Conservation (phyloP, 2,329 filamentous ascomycete species). For the Phoma sp. region DNA sequence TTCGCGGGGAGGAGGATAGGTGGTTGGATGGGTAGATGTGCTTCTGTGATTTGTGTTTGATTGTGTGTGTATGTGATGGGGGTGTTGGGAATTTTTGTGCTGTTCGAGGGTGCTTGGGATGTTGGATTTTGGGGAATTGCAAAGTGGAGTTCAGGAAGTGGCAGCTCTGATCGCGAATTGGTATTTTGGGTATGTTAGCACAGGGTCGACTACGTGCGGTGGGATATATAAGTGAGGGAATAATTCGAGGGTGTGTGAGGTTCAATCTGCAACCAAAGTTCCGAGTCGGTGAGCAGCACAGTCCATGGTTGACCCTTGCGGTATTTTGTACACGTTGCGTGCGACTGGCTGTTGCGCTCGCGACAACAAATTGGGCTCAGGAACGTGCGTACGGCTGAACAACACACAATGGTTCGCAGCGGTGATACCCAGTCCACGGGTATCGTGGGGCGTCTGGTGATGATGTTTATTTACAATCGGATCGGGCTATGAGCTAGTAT, state of each 20-base stretch:
- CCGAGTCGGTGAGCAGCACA: slow-evolving; percentile 11
- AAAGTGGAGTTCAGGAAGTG: no score
- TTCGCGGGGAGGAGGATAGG: not conserved
- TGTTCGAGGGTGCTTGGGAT: not conserved
- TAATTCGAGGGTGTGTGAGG: not conserved
- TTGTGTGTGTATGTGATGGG: no score
- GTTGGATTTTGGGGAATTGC: no score
- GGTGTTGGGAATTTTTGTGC: not conserved
- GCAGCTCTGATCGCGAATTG: no score
- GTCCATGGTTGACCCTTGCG: slow-evolving; percentile 18
- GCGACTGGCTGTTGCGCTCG: slow-evolving; percentile 2
- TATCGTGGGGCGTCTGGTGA: not conserved
- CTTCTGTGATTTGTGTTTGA: no score
- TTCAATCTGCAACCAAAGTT: slow-evolving; percentile 2
- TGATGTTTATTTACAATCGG: not conserved
- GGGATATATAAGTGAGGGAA: not conserved
- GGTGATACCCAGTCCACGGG: not conserved
- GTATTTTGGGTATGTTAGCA: not conserved
- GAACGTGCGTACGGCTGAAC: slow-evolving; percentile 4
- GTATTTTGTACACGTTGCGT: slow-evolving; percentile 13
- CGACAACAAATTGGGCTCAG: not conserved
- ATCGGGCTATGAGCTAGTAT: not conserved
- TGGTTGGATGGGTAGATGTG: no score
- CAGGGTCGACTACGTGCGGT: not conserved
- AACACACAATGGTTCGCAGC: not conserved